These are phyloP conservation scores for Alloteropsis angusta DNA, from an alignment of 202 grass and related monocot genomes.

Conservation along the genomic window DNA sequence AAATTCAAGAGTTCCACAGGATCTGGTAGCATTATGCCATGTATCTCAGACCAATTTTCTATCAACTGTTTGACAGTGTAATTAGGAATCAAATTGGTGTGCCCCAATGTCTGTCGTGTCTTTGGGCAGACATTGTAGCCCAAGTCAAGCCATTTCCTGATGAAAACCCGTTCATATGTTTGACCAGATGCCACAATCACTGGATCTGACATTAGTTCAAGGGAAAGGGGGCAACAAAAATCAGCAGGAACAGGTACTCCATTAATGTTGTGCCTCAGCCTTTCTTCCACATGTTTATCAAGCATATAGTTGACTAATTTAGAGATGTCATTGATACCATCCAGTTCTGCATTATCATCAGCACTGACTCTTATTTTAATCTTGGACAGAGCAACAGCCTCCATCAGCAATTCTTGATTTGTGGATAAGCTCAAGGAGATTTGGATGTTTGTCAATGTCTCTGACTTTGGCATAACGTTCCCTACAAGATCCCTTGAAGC, in stretches of 20 bases:
- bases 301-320: slow-evolving; percentile 54
- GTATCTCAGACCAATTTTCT: slow-evolving; percentile 68
- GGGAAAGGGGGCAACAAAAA: slow-evolving; percentile 73
- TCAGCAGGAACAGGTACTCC: slow-evolving; percentile 58
- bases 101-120: slow-evolving; percentile 54
- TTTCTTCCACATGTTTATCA: slow-evolving; percentile 46
- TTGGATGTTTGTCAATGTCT: slow-evolving; percentile 40
- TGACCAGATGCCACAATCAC: slow-evolving; percentile 74
- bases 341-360: slow-evolving; percentile 18
- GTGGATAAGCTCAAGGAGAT: slow-evolving; percentile 48
- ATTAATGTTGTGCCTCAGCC: slow-evolving; percentile 46
- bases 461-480: slow-evolving; percentile 28
- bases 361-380: slow-evolving; percentile 15
- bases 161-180: slow-evolving; percentile 73
- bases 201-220: slow-evolving; percentile 78
- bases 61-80: slow-evolving; percentile 85
- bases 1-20: slow-evolving; percentile 42
- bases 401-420: slow-evolving; percentile 66
- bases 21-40: slow-evolving; percentile 69
- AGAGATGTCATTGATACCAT: slow-evolving; percentile 14
- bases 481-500: slow-evolving; percentile 31
- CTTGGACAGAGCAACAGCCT: slow-evolving; percentile 46
- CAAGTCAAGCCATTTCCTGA: slow-evolving; percentile 66
- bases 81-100: slow-evolving; percentile 75
- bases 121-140: slow-evolving; percentile 73